Evolutionary conservation across 257 asterid genomes (phyloP).

Genomic region (Jaltomata sinuosa): DNA sequence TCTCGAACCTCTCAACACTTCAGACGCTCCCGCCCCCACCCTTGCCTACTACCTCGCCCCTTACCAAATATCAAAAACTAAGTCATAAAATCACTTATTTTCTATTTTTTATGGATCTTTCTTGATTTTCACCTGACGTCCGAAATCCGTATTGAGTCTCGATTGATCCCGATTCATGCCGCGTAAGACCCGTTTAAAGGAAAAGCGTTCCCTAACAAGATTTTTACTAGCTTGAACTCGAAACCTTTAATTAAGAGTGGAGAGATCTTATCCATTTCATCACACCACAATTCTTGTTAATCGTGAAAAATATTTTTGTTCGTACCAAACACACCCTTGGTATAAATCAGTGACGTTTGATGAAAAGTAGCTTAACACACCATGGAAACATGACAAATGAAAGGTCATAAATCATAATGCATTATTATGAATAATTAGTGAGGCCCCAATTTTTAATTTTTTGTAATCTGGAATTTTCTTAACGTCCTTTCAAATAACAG

Average conservation of each 20-base stretch:
- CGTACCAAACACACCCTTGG: not conserved
- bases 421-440: not conserved
- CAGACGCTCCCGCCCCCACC: not conserved
- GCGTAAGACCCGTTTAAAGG: not conserved
- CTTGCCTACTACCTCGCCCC: not conserved
- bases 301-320: not conserved
- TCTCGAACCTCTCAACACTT: not conserved
- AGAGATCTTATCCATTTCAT: not conserved
- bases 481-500: not conserved
- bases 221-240: not conserved
- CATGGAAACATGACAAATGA: not conserved
- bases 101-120: no score
- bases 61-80: no score
- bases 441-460: not conserved
- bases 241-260: not conserved
- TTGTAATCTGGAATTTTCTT: not conserved
- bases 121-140: not conserved
- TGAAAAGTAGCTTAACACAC: not conserved
- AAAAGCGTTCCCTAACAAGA: not conserved
- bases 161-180: not conserved
- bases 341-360: not conserved
- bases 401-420: not conserved
- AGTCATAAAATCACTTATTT: no score
- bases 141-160: fast-evolving
- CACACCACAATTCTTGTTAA: fast-evolving